Percentiles rank a stretch among this genome's conserved stretches.
phyloP scores from a whole-genome alignment of 2,329 filamentous ascomycete genomes.

The Verticillium klebahnii region DNA sequence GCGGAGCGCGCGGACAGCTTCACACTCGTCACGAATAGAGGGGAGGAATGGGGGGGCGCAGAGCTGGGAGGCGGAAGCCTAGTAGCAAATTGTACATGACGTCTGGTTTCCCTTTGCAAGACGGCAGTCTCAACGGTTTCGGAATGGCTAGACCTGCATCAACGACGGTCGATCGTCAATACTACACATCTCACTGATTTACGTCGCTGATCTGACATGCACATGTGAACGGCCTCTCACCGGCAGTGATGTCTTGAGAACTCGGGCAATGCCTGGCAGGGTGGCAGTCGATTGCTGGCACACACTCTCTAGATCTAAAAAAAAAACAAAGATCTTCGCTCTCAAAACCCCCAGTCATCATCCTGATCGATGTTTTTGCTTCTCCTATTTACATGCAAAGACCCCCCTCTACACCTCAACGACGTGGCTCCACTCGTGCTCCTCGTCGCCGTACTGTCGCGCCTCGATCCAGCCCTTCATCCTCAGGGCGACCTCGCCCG shows the following conservation, averaged over 20 bases:
- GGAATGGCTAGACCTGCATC: constrained; percentile 10
- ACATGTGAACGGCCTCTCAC: not conserved
- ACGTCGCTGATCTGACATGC: not conserved
- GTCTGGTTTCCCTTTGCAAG: constrained; percentile 21
- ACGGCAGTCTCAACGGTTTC: constrained; percentile 15
- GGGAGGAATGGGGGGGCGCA: constrained; percentile 11
- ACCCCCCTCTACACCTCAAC: constrained; percentile 11
- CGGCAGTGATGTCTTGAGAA: too few species aligned
- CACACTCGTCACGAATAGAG: not conserved
- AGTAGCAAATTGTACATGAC: constrained; percentile 24
- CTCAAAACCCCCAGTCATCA: not conserved
- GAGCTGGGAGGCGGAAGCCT: constrained; percentile 7
- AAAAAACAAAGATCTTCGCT: not conserved
- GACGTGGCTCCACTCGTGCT: constrained; percentile 82
- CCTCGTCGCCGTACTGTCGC: constrained; percentile 91
- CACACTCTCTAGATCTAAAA: not conserved
- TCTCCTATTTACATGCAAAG: not conserved
- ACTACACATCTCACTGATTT: not conserved
- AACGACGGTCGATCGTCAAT: constrained; percentile 4
- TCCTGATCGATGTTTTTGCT: not conserved
- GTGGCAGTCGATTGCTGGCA: not conserved
- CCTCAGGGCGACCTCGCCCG: constrained; percentile 74
- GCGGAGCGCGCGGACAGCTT: not conserved
- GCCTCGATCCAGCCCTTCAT: constrained; percentile 98
- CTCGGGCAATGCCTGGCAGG: not conserved